Conservation (phyloP, 495 filamentous ascomycete genomes). For the Polyplosphaeria fusca region DNA sequence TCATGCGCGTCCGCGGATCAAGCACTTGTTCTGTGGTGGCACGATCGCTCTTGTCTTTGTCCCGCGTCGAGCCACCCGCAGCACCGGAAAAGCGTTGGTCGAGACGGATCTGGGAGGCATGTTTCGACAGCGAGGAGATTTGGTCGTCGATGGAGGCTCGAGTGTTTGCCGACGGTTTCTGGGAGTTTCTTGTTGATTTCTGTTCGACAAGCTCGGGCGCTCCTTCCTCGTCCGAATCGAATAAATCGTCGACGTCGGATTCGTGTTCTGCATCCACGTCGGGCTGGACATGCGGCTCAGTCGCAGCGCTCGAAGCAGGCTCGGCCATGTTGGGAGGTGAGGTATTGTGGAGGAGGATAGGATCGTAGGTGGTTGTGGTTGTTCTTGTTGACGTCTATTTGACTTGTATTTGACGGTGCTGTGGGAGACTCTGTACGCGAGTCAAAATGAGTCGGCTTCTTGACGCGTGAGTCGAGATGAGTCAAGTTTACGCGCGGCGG, state of each 20-base stretch:
- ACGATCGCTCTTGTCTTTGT: conserved; percentile 81
- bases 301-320: neutral
- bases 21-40: conserved; percentile 92
- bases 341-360: too few relatives aligned
- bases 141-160: conserved; percentile 80
- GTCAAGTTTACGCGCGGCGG: too few relatives aligned
- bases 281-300: neutral
- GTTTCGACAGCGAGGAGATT: conserved; percentile 73
- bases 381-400: too few relatives aligned
- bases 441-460: too few relatives aligned
- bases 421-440: too few relatives aligned
- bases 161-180: conserved; percentile 80
- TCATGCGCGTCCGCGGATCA: conserved; percentile 91
- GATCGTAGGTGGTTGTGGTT: too few relatives aligned
- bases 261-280: conserved; percentile 49
- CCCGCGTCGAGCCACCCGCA: conserved; percentile 40
- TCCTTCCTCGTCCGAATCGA: conserved; percentile 55
- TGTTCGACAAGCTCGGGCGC: conserved; percentile 72
- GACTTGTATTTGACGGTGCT: too few relatives aligned
- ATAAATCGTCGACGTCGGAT: conserved; percentile 56
- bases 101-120: conserved; percentile 85
- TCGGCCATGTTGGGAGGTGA: conserved; percentile 2
- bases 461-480: too few relatives aligned
- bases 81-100: conserved; percentile 60
- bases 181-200: conserved; percentile 80